Conservation (phyloP, 2,329 filamentous ascomycete species). For the Pseudomassariella vexata region DNA sequence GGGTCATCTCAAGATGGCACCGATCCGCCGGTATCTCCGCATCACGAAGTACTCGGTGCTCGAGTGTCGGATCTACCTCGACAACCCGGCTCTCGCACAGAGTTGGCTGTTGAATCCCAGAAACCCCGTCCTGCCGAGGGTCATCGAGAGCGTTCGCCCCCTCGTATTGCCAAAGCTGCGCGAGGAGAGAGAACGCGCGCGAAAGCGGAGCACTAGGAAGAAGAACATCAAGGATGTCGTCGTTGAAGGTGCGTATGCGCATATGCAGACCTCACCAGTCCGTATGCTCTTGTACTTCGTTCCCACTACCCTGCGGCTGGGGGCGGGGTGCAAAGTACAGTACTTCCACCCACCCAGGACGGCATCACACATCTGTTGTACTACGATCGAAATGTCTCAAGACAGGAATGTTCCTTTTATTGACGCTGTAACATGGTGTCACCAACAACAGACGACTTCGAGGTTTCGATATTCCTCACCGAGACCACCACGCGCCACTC, state of each 20-base stretch:
- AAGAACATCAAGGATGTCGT: conserved; percentile 85
- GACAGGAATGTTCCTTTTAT: conserved; percentile 1
- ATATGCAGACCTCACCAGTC: too few species aligned
- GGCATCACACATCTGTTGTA: too few species aligned
- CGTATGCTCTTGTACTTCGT: too few species aligned
- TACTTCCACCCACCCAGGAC: too few species aligned
- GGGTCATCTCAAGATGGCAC: conserved; percentile 62
- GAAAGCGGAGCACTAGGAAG: conserved; percentile 64
- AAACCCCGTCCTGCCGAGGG: conserved; percentile 69
- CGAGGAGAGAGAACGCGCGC: conserved; percentile 59
- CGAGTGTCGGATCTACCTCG: conserved; percentile 95
- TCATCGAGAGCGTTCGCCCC: conserved; percentile 80
- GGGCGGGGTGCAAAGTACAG: too few species aligned
- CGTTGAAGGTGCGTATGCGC: conserved; percentile 57
- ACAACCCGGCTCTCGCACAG: conserved; percentile 76
- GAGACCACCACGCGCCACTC: conserved; percentile 82
- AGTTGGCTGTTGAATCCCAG: conserved; percentile 79
- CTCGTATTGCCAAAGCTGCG: conserved; percentile 84
- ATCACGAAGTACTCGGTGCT: conserved; percentile 91
- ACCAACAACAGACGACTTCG: conserved; percentile 71
- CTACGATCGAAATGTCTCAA: too few species aligned
- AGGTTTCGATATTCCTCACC: conserved; percentile 89
- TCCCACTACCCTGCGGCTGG: too few species aligned
- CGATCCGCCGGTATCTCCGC: conserved; percentile 80
- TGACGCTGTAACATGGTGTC: background rate